Base-by-base conservation (phyloP, 768 basidiomycete species). In the Boletus edulis region DNA sequence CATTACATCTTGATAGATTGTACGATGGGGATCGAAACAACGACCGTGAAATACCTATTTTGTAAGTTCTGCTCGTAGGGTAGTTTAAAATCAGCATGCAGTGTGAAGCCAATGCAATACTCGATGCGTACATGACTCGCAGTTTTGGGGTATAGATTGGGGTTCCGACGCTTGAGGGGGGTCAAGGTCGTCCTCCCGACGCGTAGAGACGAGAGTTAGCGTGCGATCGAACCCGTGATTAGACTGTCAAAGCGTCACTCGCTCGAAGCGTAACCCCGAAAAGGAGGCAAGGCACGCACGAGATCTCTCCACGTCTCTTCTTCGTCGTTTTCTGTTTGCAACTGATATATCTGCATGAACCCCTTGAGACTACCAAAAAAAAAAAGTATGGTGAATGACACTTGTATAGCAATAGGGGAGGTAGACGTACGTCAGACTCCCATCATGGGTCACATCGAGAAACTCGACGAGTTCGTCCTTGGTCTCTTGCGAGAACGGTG, bases 271-370 rank as follows among this genome's bases (percentile, higher is more conserved):
- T 18, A 45, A 41, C 40, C 14, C 24, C 27, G 34, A 31, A 20
- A 54, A 46, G 20, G 41, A 51, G 34, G 22, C 51, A 46, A 55
- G 67, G 11, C 18, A 65, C 83, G 61, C 62, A 89, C 87, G 59
- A 91, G 71, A 75, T 91, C 90, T 70, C 80, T 77, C 89, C 87
- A 92, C 9, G 90, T 93, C 72, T 93, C 88, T 67, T 85, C 85
- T 60, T 90, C 87, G 58, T 91, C 90, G 57, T 83, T 88, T 61
- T 89, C 87, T 2, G 88, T 90, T 67, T 93, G 91, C n/a, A 91
- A 72, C 62, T 89, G 86, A 64, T 91, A 92, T 51, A 92, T 82
- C 66, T 91, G 88, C 66, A 90, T 65, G 65, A 93, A 91, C 2
- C 90, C 89, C 66, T 86, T 85, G 66, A 89, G 83, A 17, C 89